Evolutionary conservation across 306 rosid species (phyloP), one percentile per base, ranked within the genome.

Genomic region (Prosopis cineraria): DNA sequence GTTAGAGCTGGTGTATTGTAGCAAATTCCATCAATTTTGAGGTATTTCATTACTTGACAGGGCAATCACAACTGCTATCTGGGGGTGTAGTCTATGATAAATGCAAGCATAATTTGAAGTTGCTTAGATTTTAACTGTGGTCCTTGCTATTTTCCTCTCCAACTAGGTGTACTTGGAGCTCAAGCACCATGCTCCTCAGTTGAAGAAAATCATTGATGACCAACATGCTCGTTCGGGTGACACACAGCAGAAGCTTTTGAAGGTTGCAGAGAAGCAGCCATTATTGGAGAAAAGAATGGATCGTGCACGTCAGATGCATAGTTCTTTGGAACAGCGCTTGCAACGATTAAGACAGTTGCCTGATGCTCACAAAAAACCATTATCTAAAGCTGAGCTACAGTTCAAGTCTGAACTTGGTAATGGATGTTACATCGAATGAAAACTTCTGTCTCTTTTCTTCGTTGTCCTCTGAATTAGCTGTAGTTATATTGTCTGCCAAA

Each of bases 361-460:
- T 33, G 93, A 88, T 65, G 90, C 86, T 80, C 88, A 89, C 84
- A 91, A 82, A 75, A 93, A 83, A 84, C 99, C 99, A 34, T 83
- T 93, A 79, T 93, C 98, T 63, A 90, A 83, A 83, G 96, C 99
- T 58, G 98, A 96, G 83, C 87, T 86, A 44, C 90, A 88, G 63
- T 93, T 93, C 82, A 91, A 93, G 78, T 87, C 86, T 47, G 92
- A 93, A 78, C 97, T 96, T 56, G 99, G 99, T 96, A 96, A 86
- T 78, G 59, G 79, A 33, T 83, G 31, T 47, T 80, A 37, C 13
- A 79, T 79, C 72, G 77, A 68, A 43, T 68, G 36, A 25, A 24
- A 27, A 47, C 27, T 41, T 65, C 47, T 13, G 8, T 62, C 58
- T 72, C 63, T 16, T 68, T 81, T 34, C 63, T 68, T 81, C 13